These are phyloP conservation scores for Cryptosporidium meleagridis DNA, from an alignment of 169 alveolate species.

Conservation along the genomic window DNA sequence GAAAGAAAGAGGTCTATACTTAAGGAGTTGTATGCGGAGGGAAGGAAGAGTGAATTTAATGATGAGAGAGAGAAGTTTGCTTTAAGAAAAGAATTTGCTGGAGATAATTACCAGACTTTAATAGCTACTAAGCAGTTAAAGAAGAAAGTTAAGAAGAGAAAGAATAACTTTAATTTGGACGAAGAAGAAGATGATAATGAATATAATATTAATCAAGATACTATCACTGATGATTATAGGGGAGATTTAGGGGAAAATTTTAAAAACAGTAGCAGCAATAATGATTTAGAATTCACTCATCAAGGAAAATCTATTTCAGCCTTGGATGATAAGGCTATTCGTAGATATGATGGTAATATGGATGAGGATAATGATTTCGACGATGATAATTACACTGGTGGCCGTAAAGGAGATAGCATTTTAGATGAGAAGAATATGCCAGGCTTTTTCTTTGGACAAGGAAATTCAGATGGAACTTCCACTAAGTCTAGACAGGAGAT, in stretches of 20 bases:
- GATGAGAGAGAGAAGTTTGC: slow-evolving; percentile 66
- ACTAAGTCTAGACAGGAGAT: slow-evolving; percentile 49
- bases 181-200: neutral
- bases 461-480: neutral
- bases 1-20: slow-evolving; percentile 35
- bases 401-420: neutral
- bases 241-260: neutral
- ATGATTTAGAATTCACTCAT: slow-evolving; percentile 59
- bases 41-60: slow-evolving; percentile 43
- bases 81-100: slow-evolving; percentile 1
- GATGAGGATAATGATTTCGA: slow-evolving; percentile 2
- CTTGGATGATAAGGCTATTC: slow-evolving; percentile 12
- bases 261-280: neutral
- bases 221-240: neutral
- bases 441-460: slow-evolving; percentile 63
- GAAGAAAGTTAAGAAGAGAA: slow-evolving; percentile 12
- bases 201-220: neutral
- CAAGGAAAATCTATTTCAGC: slow-evolving; percentile 55
- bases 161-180: slow-evolving; percentile 23
- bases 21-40: slow-evolving; percentile 27
- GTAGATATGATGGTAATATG: neutral
- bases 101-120: slow-evolving; percentile 1
- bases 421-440: slow-evolving; percentile 33
- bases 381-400: neutral
- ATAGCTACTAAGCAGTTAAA: slow-evolving; percentile 12